Base-by-base conservation (phyloP, 2,329 filamentous ascomycete species). In the Xylariaceae sp. region DNA sequence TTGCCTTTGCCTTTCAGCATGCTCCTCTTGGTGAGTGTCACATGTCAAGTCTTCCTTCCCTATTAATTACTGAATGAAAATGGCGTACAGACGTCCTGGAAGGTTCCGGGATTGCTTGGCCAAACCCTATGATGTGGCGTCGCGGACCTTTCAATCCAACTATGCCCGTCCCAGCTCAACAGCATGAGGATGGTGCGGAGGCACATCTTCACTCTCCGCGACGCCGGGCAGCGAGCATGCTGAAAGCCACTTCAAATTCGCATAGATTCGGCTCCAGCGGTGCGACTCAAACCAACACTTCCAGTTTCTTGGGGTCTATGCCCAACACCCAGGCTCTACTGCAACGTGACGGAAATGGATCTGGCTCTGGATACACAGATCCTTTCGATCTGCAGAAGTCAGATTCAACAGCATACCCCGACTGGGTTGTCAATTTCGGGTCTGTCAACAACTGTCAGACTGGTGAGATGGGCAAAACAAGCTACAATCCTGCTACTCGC, bases 1-100 rank as follows among this genome's bases (percentile, higher is more conserved):
- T 89, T 18, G 77, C 78, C 12, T 93, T 95, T 62, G 83, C 88
- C 1, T 95, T 94, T 54, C 87, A 93, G 56, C 87, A 93, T 68
- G 89, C 86, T 26, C 88, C 89, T 1, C 65, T 86, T 41, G 75
- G 88, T 91, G 67, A 51, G 72, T n/a, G n/a, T n/a, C n/a, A n/a
- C n/a, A n/a, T n/a, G n/a, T n/a, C n/a, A n/a, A n/a, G n/a, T n/a
- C n/a, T n/a, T 16, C 19, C 4, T 26, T 22, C 1, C 15, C 30
- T 29, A 18, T 38, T 7, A 31, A 18, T 38, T 7, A 29, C 46
- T 15, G 3, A 45, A 22, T 24, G 19, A 7, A 17, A 33, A 33
- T 45, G 49, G 16, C 52, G 37, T 53, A 63, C 45, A 88, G 88
- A 85, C 32, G 70, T 90, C 18, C 73, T 94, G 22, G 85, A 93